A percentile compares a stretch with the other conserved stretches of the same genome.
Conservation (phyloP, 495 filamentous ascomycete species). For the Penicillium samsonianum region DNA sequence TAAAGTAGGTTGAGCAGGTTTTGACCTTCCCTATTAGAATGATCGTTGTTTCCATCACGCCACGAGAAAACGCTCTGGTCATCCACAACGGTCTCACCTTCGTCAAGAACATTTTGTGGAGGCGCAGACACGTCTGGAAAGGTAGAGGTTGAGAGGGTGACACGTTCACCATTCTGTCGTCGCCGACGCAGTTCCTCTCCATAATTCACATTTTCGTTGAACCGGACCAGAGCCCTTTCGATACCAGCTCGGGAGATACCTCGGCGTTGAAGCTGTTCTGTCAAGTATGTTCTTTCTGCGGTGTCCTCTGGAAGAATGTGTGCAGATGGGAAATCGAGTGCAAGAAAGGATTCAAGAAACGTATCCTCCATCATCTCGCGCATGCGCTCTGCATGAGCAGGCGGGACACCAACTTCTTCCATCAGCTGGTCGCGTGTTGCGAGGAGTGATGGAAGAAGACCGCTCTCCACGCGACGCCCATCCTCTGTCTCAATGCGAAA, state of each 20-base stretch:
- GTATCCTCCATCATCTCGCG: constrained; percentile 54
- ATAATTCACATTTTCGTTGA: constrained; percentile 47
- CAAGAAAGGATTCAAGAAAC: constrained; percentile 52
- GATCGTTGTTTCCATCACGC: constrained; percentile 54
- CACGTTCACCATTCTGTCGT: constrained; percentile 45
- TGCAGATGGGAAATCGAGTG: constrained; percentile 45
- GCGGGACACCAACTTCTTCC: constrained; percentile 44
- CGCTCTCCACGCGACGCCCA: constrained; percentile 49
- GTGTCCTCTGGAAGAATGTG: constrained; percentile 39
- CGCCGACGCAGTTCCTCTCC: constrained; percentile 48
- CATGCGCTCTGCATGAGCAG: constrained; percentile 47
- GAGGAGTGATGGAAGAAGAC: constrained; percentile 46
- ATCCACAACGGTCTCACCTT: constrained; percentile 59
- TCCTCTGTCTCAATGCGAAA: constrained; percentile 53
- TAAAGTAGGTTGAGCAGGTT: constrained; percentile 73
- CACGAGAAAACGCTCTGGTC: constrained; percentile 60
- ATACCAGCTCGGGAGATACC: constrained; percentile 46
- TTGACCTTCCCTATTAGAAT: constrained; percentile 63
- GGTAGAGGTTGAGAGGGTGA: constrained; percentile 44
- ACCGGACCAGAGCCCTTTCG: constrained; percentile 41
- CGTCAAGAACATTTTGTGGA: constrained; percentile 44
- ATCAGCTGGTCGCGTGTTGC: constrained; percentile 50
- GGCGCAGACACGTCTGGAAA: constrained; percentile 52
- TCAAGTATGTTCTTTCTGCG: constrained; percentile 41
- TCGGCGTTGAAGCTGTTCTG: constrained; percentile 43